Evolutionary conservation across 106 monocot species (phyloP).

Genomic region (Narthecium ossifragum): DNA sequence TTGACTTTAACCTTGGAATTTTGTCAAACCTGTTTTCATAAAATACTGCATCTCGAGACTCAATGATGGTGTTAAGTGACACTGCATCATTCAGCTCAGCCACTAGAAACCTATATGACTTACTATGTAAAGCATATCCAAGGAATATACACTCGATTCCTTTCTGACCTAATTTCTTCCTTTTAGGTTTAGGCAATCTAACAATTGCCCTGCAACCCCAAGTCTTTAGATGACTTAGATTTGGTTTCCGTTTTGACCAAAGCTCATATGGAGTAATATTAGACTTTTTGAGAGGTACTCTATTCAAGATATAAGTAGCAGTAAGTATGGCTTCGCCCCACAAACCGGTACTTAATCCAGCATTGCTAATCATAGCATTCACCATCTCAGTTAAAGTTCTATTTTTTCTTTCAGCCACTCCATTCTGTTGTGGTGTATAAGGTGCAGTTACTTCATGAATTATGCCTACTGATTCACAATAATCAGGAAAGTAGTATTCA

Average conservation of each 20-base stretch:
- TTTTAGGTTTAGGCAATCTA: not conserved
- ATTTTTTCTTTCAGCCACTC: not conserved
- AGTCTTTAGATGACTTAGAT: too few relatives aligned
- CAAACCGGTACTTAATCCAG: not conserved
- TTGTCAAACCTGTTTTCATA: too few relatives aligned
- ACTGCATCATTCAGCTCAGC: too few relatives aligned
- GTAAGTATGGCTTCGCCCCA: not conserved
- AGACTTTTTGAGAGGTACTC: not conserved
- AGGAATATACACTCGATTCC: conserved; percentile 7
- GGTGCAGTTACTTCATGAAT: not conserved
- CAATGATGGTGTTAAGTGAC: too few relatives aligned
- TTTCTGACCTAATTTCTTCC: not conserved
- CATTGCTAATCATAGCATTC: not conserved
- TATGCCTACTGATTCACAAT: not conserved
- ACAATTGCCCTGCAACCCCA: not conserved
- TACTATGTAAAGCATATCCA: not conserved
- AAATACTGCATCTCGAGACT: too few relatives aligned
- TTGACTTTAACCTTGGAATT: too few relatives aligned
- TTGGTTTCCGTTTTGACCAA: too few relatives aligned
- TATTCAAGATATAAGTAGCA: too few relatives aligned
- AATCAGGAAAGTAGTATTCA: not conserved
- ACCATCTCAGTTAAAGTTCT: not conserved
- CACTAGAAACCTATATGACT: not conserved
- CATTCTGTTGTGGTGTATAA: not conserved
- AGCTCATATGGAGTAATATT: not conserved